Conservation (phyloP, 2,329 filamentous ascomycete genomes). For the Botrytis sinoallii region DNA sequence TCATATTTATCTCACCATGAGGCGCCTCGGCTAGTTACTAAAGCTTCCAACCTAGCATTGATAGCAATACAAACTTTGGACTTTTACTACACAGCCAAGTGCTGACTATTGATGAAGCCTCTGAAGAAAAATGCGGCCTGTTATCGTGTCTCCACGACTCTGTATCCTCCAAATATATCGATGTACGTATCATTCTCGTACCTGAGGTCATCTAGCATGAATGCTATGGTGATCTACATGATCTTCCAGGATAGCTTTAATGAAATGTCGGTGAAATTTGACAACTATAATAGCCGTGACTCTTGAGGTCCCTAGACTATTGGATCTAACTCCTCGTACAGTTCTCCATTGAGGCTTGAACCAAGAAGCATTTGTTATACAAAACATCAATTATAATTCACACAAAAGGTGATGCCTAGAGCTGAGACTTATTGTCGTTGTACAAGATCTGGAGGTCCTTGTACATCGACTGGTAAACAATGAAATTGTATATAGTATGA, state of each 20-base stretch:
- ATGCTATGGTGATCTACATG: not conserved
- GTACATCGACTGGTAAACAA: not conserved
- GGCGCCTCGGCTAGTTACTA: not conserved
- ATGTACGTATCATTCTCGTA: not conserved
- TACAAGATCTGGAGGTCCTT: not conserved
- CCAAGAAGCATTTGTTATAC: not conserved
- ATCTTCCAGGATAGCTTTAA: not conserved
- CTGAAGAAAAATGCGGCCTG: not conserved
- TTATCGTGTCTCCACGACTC: not conserved
- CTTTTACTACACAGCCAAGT: not conserved
- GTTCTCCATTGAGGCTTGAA: not conserved
- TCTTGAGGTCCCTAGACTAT: not conserved
- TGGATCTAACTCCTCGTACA: not conserved
- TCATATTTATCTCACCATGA: not conserved
- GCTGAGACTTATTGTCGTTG: not conserved
- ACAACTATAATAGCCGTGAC: not conserved
- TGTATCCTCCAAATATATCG: not conserved
- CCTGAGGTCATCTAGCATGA: not conserved
- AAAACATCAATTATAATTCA: not conserved
- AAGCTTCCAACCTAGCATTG: not conserved
- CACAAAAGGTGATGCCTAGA: slow-evolving; percentile 7
- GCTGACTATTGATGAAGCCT: not conserved
- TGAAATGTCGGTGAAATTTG: slow-evolving; percentile 7
- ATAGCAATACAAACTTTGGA: not conserved
- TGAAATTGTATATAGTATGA: not conserved